phyloP scores from a whole-genome alignment of 768 basidiomycete species.

The Mycena galericulata region DNA sequence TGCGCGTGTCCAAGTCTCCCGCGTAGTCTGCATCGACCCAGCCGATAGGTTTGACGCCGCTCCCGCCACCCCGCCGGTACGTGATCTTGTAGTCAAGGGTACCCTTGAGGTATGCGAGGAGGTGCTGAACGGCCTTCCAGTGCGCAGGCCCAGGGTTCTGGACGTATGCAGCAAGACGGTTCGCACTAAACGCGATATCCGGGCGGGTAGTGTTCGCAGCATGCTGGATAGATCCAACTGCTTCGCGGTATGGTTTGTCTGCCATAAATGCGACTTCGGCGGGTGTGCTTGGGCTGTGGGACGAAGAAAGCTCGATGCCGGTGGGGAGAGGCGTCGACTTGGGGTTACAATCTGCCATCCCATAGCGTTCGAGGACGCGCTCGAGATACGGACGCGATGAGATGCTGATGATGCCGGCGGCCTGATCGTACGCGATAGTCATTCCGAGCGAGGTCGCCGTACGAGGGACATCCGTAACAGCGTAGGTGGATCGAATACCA shows the following conservation, averaged over 20 bases:
- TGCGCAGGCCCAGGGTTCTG: conserved; percentile 44
- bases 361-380: conserved; percentile 7
- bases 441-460: conserved; percentile 34
- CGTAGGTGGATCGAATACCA: conserved; percentile 27
- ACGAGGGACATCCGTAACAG: conserved; percentile 36
- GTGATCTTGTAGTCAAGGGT: too few species aligned
- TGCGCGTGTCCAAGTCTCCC: too few species aligned
- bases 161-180: conserved; percentile 35
- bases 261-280: conserved; percentile 35
- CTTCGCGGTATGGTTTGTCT: conserved; percentile 41
- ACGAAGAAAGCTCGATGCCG: conserved; percentile 30
- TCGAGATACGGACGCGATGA: too few species aligned
- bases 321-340: conserved; percentile 40
- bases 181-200: conserved; percentile 40
- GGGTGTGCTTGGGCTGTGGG: background rate
- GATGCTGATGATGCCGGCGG: too few species aligned
- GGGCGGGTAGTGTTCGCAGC: conserved; percentile 40
- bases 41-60: background rate
- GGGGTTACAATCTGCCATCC: conserved; percentile 32
- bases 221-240: conserved; percentile 39
- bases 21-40: too few species aligned
- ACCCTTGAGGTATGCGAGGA: too few species aligned
- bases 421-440: too few species aligned
- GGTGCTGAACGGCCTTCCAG: conserved; percentile 50
- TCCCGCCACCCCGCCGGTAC: too few species aligned